These are phyloP conservation scores for Striga asiatica DNA, from an alignment of 257 asterid genomes.

Conservation along the genomic window DNA sequence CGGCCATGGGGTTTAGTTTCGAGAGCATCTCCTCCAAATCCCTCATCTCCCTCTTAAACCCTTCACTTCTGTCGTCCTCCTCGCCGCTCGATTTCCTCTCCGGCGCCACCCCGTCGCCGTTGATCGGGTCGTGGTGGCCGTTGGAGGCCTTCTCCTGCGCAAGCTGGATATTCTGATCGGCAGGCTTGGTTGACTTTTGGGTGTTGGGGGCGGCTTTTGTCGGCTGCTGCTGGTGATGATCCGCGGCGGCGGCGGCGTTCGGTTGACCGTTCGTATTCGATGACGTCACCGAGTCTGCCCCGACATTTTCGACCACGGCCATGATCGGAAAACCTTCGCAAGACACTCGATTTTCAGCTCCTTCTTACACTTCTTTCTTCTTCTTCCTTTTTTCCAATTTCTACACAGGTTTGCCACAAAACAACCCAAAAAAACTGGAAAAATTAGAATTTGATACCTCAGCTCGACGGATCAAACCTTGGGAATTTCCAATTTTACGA, in stretches of 20 bases:
- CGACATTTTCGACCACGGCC: constrained; percentile 87
- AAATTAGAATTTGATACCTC: constrained; percentile 10
- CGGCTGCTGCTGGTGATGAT: constrained; percentile 30
- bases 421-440: background rate
- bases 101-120: constrained; percentile 21
- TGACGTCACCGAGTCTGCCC: constrained; percentile 32
- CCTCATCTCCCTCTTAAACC: constrained; percentile 59
- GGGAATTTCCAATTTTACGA: background rate
- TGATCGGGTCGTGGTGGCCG: constrained; percentile 29
- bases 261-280: constrained; percentile 40
- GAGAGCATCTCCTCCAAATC: constrained; percentile 66
- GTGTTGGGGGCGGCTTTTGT: constrained; percentile 20
- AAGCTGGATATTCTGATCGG: constrained; percentile 32
- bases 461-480: constrained; percentile 27
- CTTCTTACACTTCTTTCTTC: background rate
- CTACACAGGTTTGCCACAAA: constrained; percentile 18
- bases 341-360: constrained; percentile 10
- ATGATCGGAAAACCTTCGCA: constrained; percentile 35
- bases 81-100: constrained; percentile 25
- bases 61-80: constrained; percentile 40
- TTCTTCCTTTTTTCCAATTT: background rate
- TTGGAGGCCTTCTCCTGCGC: constrained; percentile 27
- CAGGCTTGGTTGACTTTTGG: constrained; percentile 38
- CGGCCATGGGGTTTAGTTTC: constrained; percentile 62
- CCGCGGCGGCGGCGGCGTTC: constrained; percentile 31